Evolutionary conservation across 257 asterid genomes (phyloP).

Genomic region (Solanum sitiens): DNA sequence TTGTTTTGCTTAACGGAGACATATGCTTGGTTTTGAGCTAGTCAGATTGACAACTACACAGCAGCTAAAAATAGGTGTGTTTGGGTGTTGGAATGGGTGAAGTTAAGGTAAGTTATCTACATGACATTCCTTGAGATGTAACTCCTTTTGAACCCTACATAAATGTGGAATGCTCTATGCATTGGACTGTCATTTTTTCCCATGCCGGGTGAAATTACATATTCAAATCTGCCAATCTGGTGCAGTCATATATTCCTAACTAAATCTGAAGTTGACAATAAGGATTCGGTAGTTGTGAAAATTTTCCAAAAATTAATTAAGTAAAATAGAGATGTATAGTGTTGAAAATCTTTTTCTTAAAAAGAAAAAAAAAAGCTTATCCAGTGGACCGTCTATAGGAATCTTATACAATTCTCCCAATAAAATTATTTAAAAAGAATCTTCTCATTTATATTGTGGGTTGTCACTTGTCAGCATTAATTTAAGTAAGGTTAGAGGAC

Average conservation of each 20-base stretch:
- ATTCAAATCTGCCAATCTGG: not conserved
- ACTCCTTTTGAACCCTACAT: accelerated
- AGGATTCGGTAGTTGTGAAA: not conserved
- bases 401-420: not conserved
- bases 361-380: not conserved
- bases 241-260: not conserved
- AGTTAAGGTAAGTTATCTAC: no score
- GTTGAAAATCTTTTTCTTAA: not conserved
- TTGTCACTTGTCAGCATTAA: not conserved
- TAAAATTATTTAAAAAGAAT: not conserved
- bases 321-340: not conserved
- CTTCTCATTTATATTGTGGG: not conserved
- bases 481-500: not conserved
- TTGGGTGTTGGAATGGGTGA: not conserved
- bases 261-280: not conserved
- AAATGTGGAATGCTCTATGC: accelerated
- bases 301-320: not conserved
- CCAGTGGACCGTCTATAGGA: not conserved
- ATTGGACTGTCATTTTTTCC: not conserved
- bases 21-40: no score
- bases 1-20: not conserved
- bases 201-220: not conserved
- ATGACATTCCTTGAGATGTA: accelerated
- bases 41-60: not conserved
- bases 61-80: no score